Conservation (phyloP, 345 rosid genomes). For the Erucastrum elatum region DNA sequence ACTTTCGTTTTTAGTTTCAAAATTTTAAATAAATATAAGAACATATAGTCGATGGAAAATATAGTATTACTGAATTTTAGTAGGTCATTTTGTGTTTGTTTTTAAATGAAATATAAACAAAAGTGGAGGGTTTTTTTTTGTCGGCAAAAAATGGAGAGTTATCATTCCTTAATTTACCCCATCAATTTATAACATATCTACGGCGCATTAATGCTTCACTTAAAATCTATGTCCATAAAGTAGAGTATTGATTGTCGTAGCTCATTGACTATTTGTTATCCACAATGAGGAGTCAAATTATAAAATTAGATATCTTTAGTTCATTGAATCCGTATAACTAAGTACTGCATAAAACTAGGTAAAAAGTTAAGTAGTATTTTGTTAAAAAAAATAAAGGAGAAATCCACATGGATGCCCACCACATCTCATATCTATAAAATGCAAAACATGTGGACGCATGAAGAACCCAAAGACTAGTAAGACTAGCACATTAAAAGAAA, state of each 20-base stretch:
- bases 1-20: not conserved
- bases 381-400: not conserved
- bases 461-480: not conserved
- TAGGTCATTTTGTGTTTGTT: not conserved
- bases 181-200: not conserved
- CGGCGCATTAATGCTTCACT: slow-evolving; percentile 23
- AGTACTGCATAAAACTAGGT: not conserved
- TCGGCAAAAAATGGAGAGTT: too few species aligned
- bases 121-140: too few species aligned
- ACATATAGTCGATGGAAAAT: not conserved
- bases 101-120: too few species aligned
- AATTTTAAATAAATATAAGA: not conserved
- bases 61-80: not conserved
- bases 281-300: slow-evolving; percentile 19
- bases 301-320: slow-evolving; percentile 1
- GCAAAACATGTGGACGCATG: slow-evolving; percentile 37
- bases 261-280: slow-evolving; percentile 13
- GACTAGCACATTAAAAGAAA: slow-evolving; percentile 3
- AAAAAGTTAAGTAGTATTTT: not conserved
- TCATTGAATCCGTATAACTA: slow-evolving; percentile 19
- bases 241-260: slow-evolving; percentile 2
- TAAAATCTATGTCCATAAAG: slow-evolving; percentile 12
- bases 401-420: slow-evolving; percentile 35
- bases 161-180: not conserved
- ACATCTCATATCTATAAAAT: slow-evolving; percentile 33